Percentiles rank a stretch among this genome's conserved stretches.
Evolutionary conservation across 192 early-diverging fungal species (phyloP).

Genomic region (Coemansia interrupta): DNA sequence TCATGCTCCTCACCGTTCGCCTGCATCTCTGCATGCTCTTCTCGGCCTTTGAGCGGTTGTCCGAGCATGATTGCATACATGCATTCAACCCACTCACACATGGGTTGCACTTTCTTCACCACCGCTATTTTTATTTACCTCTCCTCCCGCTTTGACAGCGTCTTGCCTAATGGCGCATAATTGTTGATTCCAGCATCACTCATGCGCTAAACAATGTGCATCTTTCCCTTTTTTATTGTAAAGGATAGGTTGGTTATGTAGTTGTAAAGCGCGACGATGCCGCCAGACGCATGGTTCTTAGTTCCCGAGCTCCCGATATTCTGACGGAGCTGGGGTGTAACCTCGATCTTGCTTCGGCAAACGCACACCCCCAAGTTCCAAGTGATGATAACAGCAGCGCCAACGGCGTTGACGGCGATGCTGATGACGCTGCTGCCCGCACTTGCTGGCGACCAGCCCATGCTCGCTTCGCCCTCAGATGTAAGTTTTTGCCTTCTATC

Average conservation of each 20-base stretch:
- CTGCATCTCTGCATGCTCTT: no score
- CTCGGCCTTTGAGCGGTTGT: no score
- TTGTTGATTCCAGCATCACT: neutral
- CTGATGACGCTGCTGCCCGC: conserved; percentile 17
- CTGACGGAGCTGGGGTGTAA: conserved; percentile 24
- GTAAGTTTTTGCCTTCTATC: conserved; percentile 25
- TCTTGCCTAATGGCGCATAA: no score
- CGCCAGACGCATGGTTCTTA: conserved; percentile 32
- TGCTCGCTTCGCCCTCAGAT: conserved; percentile 49
- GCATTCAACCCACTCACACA: no score
- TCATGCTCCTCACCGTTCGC: no score
- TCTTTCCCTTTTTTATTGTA: neutral
- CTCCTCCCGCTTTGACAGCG: no score
- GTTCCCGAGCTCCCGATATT: conserved; percentile 39
- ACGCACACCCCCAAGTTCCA: conserved; percentile 15
- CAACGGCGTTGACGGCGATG: neutral
- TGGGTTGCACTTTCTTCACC: no score
- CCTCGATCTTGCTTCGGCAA: conserved; percentile 16
- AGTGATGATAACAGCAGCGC: conserved; percentile 1
- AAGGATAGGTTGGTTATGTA: conserved; percentile 44
- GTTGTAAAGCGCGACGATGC: conserved; percentile 47
- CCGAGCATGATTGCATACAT: no score
- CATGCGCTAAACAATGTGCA: conserved; percentile 1
- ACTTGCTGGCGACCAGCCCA: conserved; percentile 51
- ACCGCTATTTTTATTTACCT: no score